phyloP scores from a whole-genome alignment of 2,329 filamentous ascomycete genomes.

The Onygenales sp. region DNA sequence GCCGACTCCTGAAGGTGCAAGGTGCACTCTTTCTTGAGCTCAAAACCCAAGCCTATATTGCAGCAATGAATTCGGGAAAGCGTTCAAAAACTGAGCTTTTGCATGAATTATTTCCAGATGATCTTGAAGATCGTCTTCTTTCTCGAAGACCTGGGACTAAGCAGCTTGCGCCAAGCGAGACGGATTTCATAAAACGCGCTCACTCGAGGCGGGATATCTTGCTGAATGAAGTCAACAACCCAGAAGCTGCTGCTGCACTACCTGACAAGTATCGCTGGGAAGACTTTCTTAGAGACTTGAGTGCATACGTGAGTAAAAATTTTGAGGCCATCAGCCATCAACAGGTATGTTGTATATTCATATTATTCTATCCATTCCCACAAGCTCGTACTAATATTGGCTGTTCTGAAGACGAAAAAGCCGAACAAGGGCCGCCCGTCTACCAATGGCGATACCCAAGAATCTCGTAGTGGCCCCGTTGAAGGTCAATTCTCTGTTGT shows the following conservation, averaged over 20 bases:
- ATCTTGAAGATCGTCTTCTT: constrained; percentile 46
- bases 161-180: constrained; percentile 48
- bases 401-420: constrained; percentile 25
- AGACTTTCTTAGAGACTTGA: constrained; percentile 52
- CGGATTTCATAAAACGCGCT: constrained; percentile 49
- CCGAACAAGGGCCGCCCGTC: constrained; percentile 27
- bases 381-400: constrained; percentile 13
- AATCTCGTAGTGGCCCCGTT: constrained; percentile 27
- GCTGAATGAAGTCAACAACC: constrained; percentile 44
- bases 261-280: constrained; percentile 55
- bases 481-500: constrained; percentile 34
- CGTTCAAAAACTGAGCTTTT: constrained; percentile 47
- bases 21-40: constrained; percentile 53
- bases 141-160: constrained; percentile 45
- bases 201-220: constrained; percentile 48
- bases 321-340: constrained; percentile 44
- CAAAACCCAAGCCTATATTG: constrained; percentile 59
- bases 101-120: constrained; percentile 50
- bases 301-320: constrained; percentile 49
- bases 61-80: constrained; percentile 48
- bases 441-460: constrained; percentile 28
- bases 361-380: neutral
- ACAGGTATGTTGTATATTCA: constrained; percentile 27
- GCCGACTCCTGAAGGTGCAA: constrained; percentile 49
- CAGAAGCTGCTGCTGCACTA: constrained; percentile 40